Conservation (phyloP, 306 rosid species). For the Rubus parviflorus region DNA sequence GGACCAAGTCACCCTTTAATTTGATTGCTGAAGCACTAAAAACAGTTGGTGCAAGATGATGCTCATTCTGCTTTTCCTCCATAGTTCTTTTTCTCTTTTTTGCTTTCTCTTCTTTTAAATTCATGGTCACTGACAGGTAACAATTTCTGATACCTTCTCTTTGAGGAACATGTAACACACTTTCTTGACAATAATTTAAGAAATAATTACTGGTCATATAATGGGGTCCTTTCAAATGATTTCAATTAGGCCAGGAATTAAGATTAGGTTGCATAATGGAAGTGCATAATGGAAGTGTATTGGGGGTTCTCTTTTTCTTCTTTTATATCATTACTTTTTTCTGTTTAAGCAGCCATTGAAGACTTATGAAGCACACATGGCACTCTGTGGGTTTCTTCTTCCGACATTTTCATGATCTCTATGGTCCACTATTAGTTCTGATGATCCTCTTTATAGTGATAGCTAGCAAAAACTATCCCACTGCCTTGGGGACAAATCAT, state of each 20-base stretch:
- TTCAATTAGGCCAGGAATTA: neutral
- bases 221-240: conserved; percentile 5
- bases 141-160: neutral
- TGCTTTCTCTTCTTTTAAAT: conserved; percentile 27
- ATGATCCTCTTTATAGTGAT: conserved; percentile 19
- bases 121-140: conserved; percentile 3
- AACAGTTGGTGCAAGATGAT: neutral
- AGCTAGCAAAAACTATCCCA: conserved; percentile 27
- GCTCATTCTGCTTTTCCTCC: neutral
- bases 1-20: no score
- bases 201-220: neutral
- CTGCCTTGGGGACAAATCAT: conserved; percentile 13
- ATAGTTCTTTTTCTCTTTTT: conserved; percentile 2
- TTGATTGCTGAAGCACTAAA: no score
- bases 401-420: neutral
- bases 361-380: conserved; percentile 11
- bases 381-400: conserved; percentile 15
- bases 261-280: conserved; percentile 1
- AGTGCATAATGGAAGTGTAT: no score
- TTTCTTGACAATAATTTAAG: neutral
- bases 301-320: neutral
- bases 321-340: neutral
- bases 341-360: conserved; percentile 13
- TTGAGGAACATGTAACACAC: neutral
- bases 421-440: neutral